phyloP scores from a whole-genome alignment of 805 yeast species.

The Kazachstania taianensis region DNA sequence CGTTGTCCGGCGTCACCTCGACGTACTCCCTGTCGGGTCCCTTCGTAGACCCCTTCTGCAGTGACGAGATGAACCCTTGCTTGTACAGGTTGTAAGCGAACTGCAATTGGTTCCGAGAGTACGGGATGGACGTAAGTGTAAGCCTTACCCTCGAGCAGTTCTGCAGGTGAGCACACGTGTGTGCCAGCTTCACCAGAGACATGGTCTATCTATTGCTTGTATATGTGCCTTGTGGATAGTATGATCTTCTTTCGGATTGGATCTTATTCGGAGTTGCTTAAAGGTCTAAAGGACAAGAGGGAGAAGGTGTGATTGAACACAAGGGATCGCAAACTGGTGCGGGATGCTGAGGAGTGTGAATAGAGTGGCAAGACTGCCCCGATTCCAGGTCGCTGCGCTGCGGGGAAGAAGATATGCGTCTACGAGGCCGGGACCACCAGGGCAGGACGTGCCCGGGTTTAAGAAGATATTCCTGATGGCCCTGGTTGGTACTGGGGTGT shows the following conservation, averaged over 20 bases:
- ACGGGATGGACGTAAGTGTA: slow-evolving; percentile 72
- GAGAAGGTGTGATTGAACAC: no score
- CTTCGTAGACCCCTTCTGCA: slow-evolving; percentile 71
- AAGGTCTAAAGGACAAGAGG: no score
- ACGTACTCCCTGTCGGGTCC: slow-evolving; percentile 77
- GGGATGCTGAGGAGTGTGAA: no score
- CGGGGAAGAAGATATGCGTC: no score
- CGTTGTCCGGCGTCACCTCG: slow-evolving; percentile 78
- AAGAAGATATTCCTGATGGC: slow-evolving; percentile 35
- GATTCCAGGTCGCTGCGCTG: no score
- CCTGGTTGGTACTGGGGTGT: slow-evolving; percentile 36
- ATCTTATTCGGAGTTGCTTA: no score
- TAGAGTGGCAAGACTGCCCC: no score
- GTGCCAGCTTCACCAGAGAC: slow-evolving; percentile 80
- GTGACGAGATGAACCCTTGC: slow-evolving; percentile 78
- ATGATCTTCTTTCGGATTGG: no score
- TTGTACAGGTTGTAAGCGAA: slow-evolving; percentile 77
- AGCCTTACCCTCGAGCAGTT: slow-evolving; percentile 72
- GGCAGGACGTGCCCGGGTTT: slow-evolving; percentile 28
- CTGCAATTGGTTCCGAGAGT: slow-evolving; percentile 71
- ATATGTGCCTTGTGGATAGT: no score
- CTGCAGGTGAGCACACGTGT: slow-evolving; percentile 80
- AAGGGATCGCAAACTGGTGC: no score
- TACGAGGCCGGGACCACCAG: no score
- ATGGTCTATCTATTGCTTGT: no score